Base-by-base conservation (phyloP, 345 rosid species). In the Erucastrum elatum region DNA sequence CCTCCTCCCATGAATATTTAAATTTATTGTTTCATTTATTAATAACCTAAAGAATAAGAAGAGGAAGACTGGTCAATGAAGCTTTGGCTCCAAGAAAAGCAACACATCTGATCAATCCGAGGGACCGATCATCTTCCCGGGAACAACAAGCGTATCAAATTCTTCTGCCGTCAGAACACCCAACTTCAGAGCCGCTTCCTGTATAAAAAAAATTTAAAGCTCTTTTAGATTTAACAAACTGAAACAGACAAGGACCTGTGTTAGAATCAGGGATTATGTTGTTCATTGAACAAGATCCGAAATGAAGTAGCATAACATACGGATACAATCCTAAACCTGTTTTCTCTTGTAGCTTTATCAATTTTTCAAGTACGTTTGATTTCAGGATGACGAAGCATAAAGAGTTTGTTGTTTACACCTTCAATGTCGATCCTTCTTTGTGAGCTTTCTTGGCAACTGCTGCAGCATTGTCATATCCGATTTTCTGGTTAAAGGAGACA, bases 391-490 rank as follows among this genome's bases (percentile, higher is more conserved):
- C 41, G 3, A 41, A 59, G 6, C 26, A 60, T 68, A 70, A 51
- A 27, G 71, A 56, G 56, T 53, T 77, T 64, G 6, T 56, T 49
- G n/a, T 59, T 27, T 71, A 91, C 7, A 35, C 99, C 99, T 95
- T 95, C 84, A 93, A 80, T 49, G 97, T 93, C 59, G 78, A 74
- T 71, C 98, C 99, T 82, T 93, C 99, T 82, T 90, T 93, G 84
- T 95, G 98, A 66, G 99, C 98, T 82, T 86, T 88, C 92, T 95
- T 95, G 72, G 99, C 99, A 87, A 93, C 96, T 59, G 97, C 97
- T 4, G 99, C 99, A 62, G 98, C 99, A 70, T 91, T 91, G 86
- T 93, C 99, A 73, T 91, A 93, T 10, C 98, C 98, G 77, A 91
- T 90, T 95, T 93, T 93, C 99, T 95, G 82, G 27, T 84, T 68